phyloP scores from a whole-genome alignment of 1,284 basidiomycete species.

The Inonotus hispidus region DNA sequence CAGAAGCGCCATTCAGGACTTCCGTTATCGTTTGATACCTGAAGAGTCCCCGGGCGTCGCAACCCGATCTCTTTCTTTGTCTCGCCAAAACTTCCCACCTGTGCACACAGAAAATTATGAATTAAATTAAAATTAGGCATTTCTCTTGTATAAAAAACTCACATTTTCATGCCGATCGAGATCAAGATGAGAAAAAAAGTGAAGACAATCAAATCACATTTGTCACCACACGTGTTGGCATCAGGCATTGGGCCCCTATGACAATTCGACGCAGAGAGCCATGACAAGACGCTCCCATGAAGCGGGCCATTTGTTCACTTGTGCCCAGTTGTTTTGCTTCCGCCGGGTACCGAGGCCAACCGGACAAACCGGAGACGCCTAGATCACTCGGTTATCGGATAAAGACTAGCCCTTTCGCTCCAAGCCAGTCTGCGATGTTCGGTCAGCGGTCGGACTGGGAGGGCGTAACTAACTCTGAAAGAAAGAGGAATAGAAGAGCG shows the following conservation, averaged over 20 bases:
- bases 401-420: slow-evolving; percentile 1
- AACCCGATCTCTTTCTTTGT: slow-evolving; percentile 11
- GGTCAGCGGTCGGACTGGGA: neutral
- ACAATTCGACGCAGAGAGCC: slow-evolving; percentile 2
- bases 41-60: neutral
- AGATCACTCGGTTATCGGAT: slow-evolving; percentile 7
- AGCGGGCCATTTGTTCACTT: neutral
- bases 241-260: slow-evolving; percentile 7
- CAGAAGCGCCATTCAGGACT: slow-evolving; percentile 11
- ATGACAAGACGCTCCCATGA: neutral
- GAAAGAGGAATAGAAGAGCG: slow-evolving; percentile 2
- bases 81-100: neutral
- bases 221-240: slow-evolving; percentile 12
- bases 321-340: neutral
- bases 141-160: neutral
- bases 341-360: neutral
- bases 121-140: slow-evolving; percentile 10
- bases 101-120: neutral
- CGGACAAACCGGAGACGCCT: slow-evolving; percentile 1
- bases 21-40: slow-evolving; percentile 14
- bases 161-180: neutral
- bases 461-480: slow-evolving; percentile 1
- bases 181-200: neutral
- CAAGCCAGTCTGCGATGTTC: slow-evolving; percentile 1
- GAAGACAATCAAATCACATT: slow-evolving; percentile 3